phyloP scores from a whole-genome alignment of 768 basidiomycete species.

The Leucocoprinus birnbaumii region DNA sequence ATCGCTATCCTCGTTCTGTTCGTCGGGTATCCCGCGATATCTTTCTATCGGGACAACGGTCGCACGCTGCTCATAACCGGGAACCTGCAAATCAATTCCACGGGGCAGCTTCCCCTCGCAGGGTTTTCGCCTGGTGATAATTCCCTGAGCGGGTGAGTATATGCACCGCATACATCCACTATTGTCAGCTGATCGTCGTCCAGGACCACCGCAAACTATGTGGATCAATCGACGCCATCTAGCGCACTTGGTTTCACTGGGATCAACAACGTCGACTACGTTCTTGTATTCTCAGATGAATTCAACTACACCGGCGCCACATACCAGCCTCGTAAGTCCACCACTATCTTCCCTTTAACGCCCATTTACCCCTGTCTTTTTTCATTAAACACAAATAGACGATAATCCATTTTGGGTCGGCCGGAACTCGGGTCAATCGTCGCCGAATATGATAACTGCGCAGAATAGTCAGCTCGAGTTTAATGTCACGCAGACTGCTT shows the following conservation, averaged over 20 bases:
- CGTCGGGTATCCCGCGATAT: slow-evolving; percentile 69
- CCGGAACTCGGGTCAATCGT: slow-evolving; percentile 74
- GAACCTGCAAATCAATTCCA: slow-evolving; percentile 60
- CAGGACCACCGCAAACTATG: slow-evolving; percentile 15
- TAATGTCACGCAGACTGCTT: slow-evolving; percentile 40
- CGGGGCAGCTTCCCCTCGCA: slow-evolving; percentile 50
- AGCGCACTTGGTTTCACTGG: slow-evolving; percentile 58
- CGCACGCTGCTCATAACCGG: slow-evolving; percentile 43
- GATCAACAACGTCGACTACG: slow-evolving; percentile 67
- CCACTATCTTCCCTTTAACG: neutral
- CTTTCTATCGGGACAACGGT: slow-evolving; percentile 35
- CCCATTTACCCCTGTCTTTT: neutral
- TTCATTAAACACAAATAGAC: slow-evolving; percentile 21
- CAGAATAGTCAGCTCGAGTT: slow-evolving; percentile 63
- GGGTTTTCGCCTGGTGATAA: neutral
- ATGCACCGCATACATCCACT: neutral
- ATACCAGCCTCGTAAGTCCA: slow-evolving; percentile 34
- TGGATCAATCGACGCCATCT: slow-evolving; percentile 72
- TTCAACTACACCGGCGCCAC: slow-evolving; percentile 67
- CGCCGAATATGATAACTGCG: slow-evolving; percentile 64
- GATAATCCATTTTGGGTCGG: slow-evolving; percentile 74
- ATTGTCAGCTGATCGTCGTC: neutral
- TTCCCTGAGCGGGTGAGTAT: neutral
- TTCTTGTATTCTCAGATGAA: slow-evolving; percentile 75
- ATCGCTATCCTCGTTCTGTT: slow-evolving; percentile 63